phyloP scores from a whole-genome alignment of 2,329 filamentous ascomycete species.

The Talaromyces sp. region DNA sequence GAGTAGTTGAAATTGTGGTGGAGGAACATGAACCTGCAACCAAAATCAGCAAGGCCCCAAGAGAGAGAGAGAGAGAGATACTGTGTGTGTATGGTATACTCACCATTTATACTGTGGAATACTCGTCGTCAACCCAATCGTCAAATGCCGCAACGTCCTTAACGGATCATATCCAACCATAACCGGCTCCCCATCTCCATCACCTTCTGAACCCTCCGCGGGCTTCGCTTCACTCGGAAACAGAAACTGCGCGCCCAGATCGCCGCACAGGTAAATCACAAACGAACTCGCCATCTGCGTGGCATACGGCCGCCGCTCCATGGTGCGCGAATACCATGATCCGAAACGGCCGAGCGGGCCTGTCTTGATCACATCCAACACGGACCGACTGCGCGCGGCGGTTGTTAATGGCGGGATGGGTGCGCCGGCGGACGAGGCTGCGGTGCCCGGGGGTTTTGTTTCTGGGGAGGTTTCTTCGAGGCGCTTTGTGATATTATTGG shows the following conservation, averaged over 20 bases:
- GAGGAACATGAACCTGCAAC: slow-evolving; percentile 68
- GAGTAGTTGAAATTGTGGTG: slow-evolving; percentile 78
- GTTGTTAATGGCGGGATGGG: slow-evolving; percentile 17
- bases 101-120: slow-evolving; percentile 83
- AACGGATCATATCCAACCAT: slow-evolving; percentile 59
- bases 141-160: slow-evolving; percentile 65
- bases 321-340: slow-evolving; percentile 60
- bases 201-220: slow-evolving; percentile 12
- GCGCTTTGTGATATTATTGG: neutral
- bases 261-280: slow-evolving; percentile 72
- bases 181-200: slow-evolving; percentile 22
- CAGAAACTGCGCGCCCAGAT: slow-evolving; percentile 71
- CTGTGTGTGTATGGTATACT: slow-evolving; percentile 18
- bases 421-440: slow-evolving; percentile 17
- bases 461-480: neutral
- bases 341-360: slow-evolving; percentile 27
- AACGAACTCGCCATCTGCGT: slow-evolving; percentile 74
- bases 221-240: slow-evolving; percentile 32
- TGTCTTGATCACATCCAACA: slow-evolving; percentile 20
- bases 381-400: slow-evolving; percentile 14
- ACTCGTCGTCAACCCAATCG: slow-evolving; percentile 66
- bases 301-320: slow-evolving; percentile 66
- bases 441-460: slow-evolving; percentile 6
- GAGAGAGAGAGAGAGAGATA: too few species aligned
- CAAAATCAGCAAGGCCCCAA: neutral